phyloP scores from a whole-genome alignment of 495 filamentous ascomycete genomes.

The Aspergillus egyptiacus region DNA sequence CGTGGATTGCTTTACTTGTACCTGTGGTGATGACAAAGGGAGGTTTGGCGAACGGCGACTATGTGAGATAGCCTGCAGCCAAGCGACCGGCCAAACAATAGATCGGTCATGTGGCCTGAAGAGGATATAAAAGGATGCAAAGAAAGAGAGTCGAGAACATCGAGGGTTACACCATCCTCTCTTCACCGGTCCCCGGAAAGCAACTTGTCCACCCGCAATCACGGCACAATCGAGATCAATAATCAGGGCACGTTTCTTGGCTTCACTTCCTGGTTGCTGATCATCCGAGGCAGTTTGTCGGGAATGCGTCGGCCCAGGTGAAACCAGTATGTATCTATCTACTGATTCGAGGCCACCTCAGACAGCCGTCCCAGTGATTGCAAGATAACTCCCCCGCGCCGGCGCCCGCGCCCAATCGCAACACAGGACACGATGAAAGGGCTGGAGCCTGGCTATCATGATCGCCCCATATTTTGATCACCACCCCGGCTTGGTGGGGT shows the following conservation, averaged over 20 bases:
- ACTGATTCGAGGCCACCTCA: slow-evolving; percentile 7
- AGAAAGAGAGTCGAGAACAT: slow-evolving; percentile 2
- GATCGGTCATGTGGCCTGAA: slow-evolving; percentile 11
- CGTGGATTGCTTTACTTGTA: not conserved
- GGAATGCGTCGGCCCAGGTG: slow-evolving; percentile 25
- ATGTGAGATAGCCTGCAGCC: slow-evolving; percentile 11
- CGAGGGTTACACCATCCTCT: slow-evolving; percentile 8
- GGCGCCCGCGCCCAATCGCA: slow-evolving; percentile 1
- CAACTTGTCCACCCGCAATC: not conserved
- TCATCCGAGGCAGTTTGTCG: slow-evolving; percentile 36
- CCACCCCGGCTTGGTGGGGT: slow-evolving; percentile 7
- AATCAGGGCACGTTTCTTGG: slow-evolving; percentile 23
- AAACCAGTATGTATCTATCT: too few relatives aligned
- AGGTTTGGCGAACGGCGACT: not conserved
- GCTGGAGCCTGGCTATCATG: not conserved
- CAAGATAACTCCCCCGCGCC: slow-evolving; percentile 3
- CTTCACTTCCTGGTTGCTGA: slow-evolving; percentile 34
- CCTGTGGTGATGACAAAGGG: slow-evolving; percentile 1
- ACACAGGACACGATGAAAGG: not conserved
- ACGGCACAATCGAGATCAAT: slow-evolving; percentile 14
- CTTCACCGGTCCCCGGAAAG: slow-evolving; percentile 3
- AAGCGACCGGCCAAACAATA: slow-evolving; percentile 13
- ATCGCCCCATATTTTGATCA: not conserved
- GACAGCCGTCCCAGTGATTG: not conserved
- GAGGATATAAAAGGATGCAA: slow-evolving; percentile 5